Evolutionary conservation across 2,329 filamentous ascomycete species (phyloP), one percentile per base, ranked within the genome.

Genomic region (Penicillium italicum): DNA sequence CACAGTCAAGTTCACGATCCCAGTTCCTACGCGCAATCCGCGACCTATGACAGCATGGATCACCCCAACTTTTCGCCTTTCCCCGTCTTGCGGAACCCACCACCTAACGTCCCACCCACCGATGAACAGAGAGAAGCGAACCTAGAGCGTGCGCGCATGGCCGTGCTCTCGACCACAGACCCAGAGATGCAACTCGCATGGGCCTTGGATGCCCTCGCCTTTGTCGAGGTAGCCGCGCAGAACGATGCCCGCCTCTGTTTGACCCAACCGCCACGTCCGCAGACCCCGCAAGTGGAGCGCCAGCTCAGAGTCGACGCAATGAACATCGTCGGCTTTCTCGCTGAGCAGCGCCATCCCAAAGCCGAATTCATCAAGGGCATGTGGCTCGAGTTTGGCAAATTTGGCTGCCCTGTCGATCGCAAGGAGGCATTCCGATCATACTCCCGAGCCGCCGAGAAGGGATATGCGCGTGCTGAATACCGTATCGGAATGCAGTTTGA

Each of bases 401-500:
- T 97, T 70, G 91, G 91, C 37, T 86, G 88, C 73, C 85, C 91
- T 28, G 81, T 91, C 57, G 94, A 99, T 78, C 96, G 96, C 77
- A 92, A 93, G 68, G 93, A 97, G 76, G 93, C 94, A 8, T 97
- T 95, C 71, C 77, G 86, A 58, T 89, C 88, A 66, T 99, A 97
- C 76, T 85, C 86, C 59, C 82, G 87, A 66, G 90, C 94, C n/a
- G 88, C 91, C 30, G 88, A 92, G 65, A 86, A 90, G 65, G 91
- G 91, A 55, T 96, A 92, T 75, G 85, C 88, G 22, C 83, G 94
- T 65, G 92, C 94, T 20, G 91, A 97, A 73, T 99, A 99, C 74
- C 86, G 94, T 44, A 96, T 99, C 77, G 94, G 94, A 60, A 99
- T 97, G 93, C 88, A 97, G 55, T 97, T 92, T 71, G 94, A 99